Conservation (phyloP, 768 basidiomycete genomes). For the Sutorius australiensis region DNA sequence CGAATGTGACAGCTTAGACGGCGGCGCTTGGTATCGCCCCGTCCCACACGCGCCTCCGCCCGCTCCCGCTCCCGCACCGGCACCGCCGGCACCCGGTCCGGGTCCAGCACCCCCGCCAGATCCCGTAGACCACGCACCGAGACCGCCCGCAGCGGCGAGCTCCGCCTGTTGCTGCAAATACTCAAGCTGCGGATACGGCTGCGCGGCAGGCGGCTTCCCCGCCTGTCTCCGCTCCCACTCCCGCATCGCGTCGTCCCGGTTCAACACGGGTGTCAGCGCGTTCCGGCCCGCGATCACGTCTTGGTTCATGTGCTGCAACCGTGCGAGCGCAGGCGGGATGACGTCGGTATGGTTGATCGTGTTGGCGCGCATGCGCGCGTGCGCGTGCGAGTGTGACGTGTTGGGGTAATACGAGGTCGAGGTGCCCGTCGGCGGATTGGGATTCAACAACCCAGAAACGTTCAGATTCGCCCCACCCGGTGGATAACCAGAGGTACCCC, state of each 20-base stretch:
- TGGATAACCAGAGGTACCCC: slow-evolving; percentile 17
- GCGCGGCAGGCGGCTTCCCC: slow-evolving; percentile 64
- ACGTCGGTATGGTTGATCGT: slow-evolving; percentile 85
- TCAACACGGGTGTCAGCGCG: slow-evolving; percentile 88
- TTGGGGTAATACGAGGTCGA: slow-evolving; percentile 65
- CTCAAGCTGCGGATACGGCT: slow-evolving; percentile 87
- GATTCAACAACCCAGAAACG: slow-evolving; percentile 35
- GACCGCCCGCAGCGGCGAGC: slow-evolving; percentile 61
- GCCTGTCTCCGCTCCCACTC: slow-evolving; percentile 94
- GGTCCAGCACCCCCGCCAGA: slow-evolving; percentile 12
- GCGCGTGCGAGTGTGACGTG: slow-evolving; percentile 21
- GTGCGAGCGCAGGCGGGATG: slow-evolving; percentile 91
- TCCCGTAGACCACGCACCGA: slow-evolving; percentile 50
- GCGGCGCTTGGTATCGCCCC: slow-evolving; percentile 45
- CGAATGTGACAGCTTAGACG: slow-evolving; percentile 32
- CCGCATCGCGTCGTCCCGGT: slow-evolving; percentile 89
- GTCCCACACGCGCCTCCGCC: slow-evolving; percentile 18
- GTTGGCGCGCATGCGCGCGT: slow-evolving; percentile 75
- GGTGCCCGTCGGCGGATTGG: slow-evolving; percentile 41
- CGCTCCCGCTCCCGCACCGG: slow-evolving; percentile 25
- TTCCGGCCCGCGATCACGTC: slow-evolving; percentile 70
- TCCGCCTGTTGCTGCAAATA: slow-evolving; percentile 92
- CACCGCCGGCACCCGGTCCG: not conserved
- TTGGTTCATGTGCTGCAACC: slow-evolving; percentile 85
- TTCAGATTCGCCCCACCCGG: slow-evolving; percentile 14